Conservation (phyloP, 2,329 filamentous ascomycete species). For the Remersonia thermophila region DNA sequence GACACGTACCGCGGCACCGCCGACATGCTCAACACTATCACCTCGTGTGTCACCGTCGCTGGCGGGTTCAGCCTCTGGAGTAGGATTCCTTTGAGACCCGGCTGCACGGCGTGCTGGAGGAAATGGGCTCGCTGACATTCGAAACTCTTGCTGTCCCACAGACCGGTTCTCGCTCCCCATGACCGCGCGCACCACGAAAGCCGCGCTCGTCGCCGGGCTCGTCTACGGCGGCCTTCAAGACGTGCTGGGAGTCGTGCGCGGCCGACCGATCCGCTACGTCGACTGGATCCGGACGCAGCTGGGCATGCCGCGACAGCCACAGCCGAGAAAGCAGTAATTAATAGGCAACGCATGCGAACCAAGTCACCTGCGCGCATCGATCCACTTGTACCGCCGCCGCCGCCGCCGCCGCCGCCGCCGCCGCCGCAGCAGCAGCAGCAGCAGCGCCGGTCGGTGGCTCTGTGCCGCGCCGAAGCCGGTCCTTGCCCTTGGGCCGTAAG, state of each 20-base stretch:
- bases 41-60: constrained; percentile 73
- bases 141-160: constrained; percentile 30
- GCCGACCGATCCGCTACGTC: constrained; percentile 63
- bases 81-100: constrained; percentile 24
- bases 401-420: too few species aligned
- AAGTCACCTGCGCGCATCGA: neutral
- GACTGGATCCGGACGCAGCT: constrained; percentile 40
- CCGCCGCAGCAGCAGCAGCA: too few species aligned
- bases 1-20: constrained; percentile 57
- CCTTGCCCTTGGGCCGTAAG: too few species aligned
- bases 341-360: neutral
- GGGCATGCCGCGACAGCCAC: constrained; percentile 2
- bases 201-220: constrained; percentile 67
- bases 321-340: constrained; percentile 2
- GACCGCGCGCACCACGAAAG: constrained; percentile 64
- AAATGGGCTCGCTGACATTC: too few species aligned
- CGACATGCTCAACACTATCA: constrained; percentile 69
- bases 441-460: too few species aligned
- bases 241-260: constrained; percentile 52
- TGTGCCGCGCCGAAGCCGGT: too few species aligned
- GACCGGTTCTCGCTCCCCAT: constrained; percentile 70
- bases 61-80: constrained; percentile 80
- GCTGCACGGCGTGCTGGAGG: too few species aligned
- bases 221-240: constrained; percentile 76
- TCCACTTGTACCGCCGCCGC: too few species aligned